phyloP scores from a whole-genome alignment of 164 flowering plant species.

The Nelumbo lutea region DNA sequence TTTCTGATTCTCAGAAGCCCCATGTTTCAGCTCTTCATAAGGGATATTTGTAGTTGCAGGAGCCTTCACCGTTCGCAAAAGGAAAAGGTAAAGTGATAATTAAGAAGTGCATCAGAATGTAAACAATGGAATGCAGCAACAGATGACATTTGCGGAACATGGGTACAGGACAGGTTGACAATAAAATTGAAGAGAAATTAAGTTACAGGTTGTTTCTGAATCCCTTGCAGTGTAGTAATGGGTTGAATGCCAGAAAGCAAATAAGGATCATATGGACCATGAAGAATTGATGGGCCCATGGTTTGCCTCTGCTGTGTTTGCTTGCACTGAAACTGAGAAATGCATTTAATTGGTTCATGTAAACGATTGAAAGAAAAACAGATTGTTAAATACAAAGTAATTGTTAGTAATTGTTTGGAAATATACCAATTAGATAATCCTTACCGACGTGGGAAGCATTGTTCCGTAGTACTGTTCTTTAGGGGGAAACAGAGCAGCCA shows the following conservation, averaged over 20 bases:
- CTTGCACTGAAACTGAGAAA: slow-evolving; percentile 11
- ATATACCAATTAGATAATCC: not conserved
- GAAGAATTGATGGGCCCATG: not conserved
- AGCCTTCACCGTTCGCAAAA: not conserved
- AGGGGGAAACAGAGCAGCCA: not conserved
- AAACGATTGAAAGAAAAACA: not conserved
- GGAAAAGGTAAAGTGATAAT: not conserved
- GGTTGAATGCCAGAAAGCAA: not conserved
- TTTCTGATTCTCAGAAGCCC: not conserved
- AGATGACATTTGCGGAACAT: too few species aligned
- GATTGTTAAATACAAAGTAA: not conserved
- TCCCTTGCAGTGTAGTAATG: not conserved
- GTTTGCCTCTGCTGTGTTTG: not conserved
- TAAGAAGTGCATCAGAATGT: not conserved
- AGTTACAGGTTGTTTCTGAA: slow-evolving; percentile 13
- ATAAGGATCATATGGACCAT: slow-evolving; percentile 2
- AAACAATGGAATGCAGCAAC: not conserved
- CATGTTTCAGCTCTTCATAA: too few species aligned
- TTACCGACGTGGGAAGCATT: slow-evolving; percentile 11
- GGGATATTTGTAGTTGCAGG: too few species aligned
- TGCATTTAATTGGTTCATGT: not conserved
- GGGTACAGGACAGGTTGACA: too few species aligned
- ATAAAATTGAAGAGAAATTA: not conserved
- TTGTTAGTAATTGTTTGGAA: not conserved
- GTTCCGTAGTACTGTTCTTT: slow-evolving; percentile 1